Percentiles rank a stretch among this genome's conserved stretches.
Evolutionary conservation across 192 early-diverging fungal genomes (phyloP).

Genomic region (Coemansia sp.): DNA sequence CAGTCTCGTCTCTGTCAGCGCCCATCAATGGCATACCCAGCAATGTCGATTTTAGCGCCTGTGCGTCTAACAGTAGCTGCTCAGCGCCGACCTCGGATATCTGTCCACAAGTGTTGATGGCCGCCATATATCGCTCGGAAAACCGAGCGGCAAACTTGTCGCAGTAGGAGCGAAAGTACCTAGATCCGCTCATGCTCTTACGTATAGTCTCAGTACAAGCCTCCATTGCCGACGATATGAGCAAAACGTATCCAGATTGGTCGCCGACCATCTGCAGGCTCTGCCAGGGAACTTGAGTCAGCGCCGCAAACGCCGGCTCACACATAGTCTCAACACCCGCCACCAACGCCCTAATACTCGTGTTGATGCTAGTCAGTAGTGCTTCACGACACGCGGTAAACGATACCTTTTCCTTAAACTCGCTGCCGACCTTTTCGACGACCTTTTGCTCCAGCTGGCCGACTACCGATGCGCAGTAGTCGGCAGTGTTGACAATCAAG

Average conservation of each 20-base stretch:
- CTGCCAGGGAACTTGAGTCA: conserved; percentile 82
- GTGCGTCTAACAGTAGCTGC: conserved; percentile 93
- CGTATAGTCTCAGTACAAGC: conserved; percentile 62
- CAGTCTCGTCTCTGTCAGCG: conserved; percentile 38
- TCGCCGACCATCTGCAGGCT: conserved; percentile 87
- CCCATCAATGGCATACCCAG: conserved; percentile 73
- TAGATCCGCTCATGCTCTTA: conserved; percentile 64
- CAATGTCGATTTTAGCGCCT: conserved; percentile 84
- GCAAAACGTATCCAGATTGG: conserved; percentile 84
- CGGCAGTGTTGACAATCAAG: conserved; percentile 89
- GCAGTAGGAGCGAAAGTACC: conserved; percentile 86
- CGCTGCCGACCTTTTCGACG: conserved; percentile 75
- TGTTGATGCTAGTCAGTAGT: conserved; percentile 69
- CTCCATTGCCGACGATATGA: conserved; percentile 63
- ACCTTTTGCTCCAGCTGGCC: conserved; percentile 88
- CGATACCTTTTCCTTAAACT: conserved; percentile 68
- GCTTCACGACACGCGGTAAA: conserved; percentile 76
- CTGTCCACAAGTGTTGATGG: conserved; percentile 73
- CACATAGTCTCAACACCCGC: conserved; percentile 65
- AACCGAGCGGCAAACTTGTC: conserved; percentile 92
- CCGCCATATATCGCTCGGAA: conserved; percentile 66
- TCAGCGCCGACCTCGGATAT: conserved; percentile 96
- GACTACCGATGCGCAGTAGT: conserved; percentile 89
- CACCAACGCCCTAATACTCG: conserved; percentile 69
- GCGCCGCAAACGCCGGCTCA: conserved; percentile 69